These are phyloP conservation scores for Phaeolepiota aurea DNA, from an alignment of 768 basidiomycete genomes.

Conservation along the genomic window DNA sequence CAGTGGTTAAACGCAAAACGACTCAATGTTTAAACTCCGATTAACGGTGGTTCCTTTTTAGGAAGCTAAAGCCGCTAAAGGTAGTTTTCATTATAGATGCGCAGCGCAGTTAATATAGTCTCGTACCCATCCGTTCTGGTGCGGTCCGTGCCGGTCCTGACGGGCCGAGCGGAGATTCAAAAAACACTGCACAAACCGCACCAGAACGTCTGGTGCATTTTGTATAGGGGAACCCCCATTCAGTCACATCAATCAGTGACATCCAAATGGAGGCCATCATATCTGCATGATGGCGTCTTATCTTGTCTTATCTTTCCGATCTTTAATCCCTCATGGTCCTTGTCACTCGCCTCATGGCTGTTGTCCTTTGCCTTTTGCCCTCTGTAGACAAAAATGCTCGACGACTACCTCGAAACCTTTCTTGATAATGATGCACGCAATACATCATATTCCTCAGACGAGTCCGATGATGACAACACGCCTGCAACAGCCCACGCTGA, in stretches of 20 bases:
- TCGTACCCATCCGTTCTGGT: constrained; percentile 1
- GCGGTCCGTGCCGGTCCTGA: neutral
- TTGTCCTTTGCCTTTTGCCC: neutral
- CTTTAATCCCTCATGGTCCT: neutral
- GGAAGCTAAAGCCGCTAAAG: no score
- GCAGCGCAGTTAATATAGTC: constrained; percentile 1
- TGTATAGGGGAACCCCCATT: constrained; percentile 4
- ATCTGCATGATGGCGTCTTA: neutral
- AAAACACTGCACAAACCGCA: neutral
- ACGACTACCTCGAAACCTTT: neutral
- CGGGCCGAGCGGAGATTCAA: constrained; percentile 1
- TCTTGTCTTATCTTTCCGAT: neutral
- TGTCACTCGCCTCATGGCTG: neutral
- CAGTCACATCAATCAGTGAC: neutral
- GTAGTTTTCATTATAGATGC: no score
- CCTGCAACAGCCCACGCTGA: neutral
- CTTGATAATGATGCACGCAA: neutral
- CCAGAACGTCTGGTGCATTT: constrained; percentile 7
- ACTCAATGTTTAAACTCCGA: no score
- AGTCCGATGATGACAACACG: neutral
- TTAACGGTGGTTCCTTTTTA: no score
- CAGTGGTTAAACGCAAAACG: no score
- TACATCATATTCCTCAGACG: neutral
- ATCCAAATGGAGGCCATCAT: neutral
- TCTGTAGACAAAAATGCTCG: neutral